phyloP scores from a whole-genome alignment of 2,329 filamentous ascomycete genomes.

The Tetracladium maxilliforme region DNA sequence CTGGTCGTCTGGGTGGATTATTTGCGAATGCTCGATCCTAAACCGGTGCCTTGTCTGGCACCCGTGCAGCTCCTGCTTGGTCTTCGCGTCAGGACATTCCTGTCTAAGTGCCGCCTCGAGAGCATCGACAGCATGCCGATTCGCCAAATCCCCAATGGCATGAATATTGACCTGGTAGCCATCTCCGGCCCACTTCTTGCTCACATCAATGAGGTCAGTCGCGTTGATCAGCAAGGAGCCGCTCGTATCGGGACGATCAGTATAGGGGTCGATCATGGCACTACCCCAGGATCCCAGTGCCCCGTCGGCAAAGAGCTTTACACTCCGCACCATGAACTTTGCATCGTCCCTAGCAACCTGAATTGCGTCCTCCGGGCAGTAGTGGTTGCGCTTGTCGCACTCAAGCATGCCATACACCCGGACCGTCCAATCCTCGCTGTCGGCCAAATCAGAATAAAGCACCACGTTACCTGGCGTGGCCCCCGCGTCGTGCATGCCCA shows the following conservation, averaged over 20 bases:
- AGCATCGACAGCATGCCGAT: slow-evolving; percentile 48
- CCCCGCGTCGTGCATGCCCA: slow-evolving; percentile 57
- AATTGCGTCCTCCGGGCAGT: slow-evolving; percentile 37
- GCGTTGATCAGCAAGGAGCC: slow-evolving; percentile 54
- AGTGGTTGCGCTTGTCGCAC: slow-evolving; percentile 47
- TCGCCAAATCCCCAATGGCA: slow-evolving; percentile 57
- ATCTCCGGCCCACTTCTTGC: slow-evolving; percentile 39
- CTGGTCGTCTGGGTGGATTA: slow-evolving; percentile 53
- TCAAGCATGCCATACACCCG: slow-evolving; percentile 57
- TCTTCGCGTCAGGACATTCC: slow-evolving; percentile 38
- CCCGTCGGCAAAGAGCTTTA: slow-evolving; percentile 59
- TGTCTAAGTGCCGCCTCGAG: slow-evolving; percentile 39
- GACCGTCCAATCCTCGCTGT: slow-evolving; percentile 38
- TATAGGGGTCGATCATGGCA: slow-evolving; percentile 56
- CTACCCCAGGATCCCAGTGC: slow-evolving; percentile 59
- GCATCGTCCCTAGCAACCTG: slow-evolving; percentile 27
- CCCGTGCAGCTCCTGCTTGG: slow-evolving; percentile 34
- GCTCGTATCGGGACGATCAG: slow-evolving; percentile 42
- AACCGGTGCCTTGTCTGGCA: slow-evolving; percentile 43
- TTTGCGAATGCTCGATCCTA: slow-evolving; percentile 58
- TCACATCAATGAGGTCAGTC: slow-evolving; percentile 36
- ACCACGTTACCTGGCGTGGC: slow-evolving; percentile 36
- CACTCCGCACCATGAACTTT: slow-evolving; percentile 41
- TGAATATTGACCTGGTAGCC: slow-evolving; percentile 60
- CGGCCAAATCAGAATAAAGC: slow-evolving; percentile 36